Percentiles rank a stretch among this genome's conserved stretches.
phyloP scores from a whole-genome alignment of 495 filamentous ascomycete genomes.

The Sporormia fimetaria region DNA sequence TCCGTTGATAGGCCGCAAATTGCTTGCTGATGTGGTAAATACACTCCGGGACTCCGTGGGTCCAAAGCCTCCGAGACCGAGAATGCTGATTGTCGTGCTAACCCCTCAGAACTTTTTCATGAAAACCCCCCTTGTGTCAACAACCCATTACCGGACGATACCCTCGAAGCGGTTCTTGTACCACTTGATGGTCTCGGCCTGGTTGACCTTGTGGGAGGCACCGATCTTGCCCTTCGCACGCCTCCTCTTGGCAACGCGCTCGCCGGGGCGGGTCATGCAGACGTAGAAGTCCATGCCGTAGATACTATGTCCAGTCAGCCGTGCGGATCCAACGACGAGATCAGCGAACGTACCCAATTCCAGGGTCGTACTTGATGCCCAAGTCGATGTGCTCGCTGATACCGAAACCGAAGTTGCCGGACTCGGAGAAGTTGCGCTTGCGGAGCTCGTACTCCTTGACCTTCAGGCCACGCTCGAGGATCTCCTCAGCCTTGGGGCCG shows the following conservation, averaged over 20 bases:
- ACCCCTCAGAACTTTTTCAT: slow-evolving; percentile 6
- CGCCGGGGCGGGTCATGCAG: slow-evolving; percentile 99
- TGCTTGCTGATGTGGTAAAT: slow-evolving; percentile 23
- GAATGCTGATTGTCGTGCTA: slow-evolving; percentile 16
- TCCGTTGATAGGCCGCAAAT: slow-evolving; percentile 30
- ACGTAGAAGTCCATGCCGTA: slow-evolving; percentile 99
- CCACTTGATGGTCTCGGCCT: slow-evolving; percentile 92
- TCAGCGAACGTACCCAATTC: slow-evolving; percentile 18
- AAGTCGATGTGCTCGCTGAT: slow-evolving; percentile 99
- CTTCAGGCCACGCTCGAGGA: slow-evolving; percentile 98
- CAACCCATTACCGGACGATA: slow-evolving; percentile 67
- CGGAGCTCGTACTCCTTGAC: slow-evolving; percentile 99
- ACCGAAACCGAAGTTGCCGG: slow-evolving; percentile 99
- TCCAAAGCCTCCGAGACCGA: slow-evolving; percentile 6
- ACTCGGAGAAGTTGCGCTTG: slow-evolving; percentile 99
- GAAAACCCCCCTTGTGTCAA: neutral
- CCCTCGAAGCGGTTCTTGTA: slow-evolving; percentile 99
- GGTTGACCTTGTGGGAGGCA: slow-evolving; percentile 80
- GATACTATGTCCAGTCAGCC: slow-evolving; percentile 35
- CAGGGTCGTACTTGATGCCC: slow-evolving; percentile 99
- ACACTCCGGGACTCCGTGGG: slow-evolving; percentile 20
- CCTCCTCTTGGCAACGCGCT: slow-evolving; percentile 91
- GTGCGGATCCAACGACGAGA: neutral
- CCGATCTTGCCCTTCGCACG: slow-evolving; percentile 80
- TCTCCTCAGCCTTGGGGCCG: slow-evolving; percentile 99